phyloP scores from a whole-genome alignment of 352 stramenopile genomes.

The Phytopythium mirpurense region DNA sequence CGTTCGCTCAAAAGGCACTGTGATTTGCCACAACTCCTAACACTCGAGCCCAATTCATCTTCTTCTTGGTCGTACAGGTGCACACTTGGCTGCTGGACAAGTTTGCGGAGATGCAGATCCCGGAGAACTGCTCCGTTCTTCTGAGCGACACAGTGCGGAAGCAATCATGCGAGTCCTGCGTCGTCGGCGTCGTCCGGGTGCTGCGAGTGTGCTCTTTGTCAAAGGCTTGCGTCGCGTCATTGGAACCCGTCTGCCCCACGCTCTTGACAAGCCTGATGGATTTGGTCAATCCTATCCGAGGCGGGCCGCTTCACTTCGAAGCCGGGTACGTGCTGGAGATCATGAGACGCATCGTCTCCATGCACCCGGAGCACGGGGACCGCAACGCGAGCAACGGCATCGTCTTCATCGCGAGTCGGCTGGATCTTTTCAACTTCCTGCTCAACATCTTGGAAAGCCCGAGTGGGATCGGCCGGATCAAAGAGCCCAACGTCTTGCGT shows the following conservation, averaged over 20 bases:
- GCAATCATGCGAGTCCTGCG: constrained; percentile 52
- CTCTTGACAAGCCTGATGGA: constrained; percentile 53
- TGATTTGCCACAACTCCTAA: too few species aligned
- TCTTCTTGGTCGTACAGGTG: constrained; percentile 23
- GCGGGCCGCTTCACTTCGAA: constrained; percentile 58
- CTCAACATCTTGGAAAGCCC: constrained; percentile 74
- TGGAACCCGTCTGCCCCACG: constrained; percentile 52
- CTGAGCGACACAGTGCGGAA: constrained; percentile 65
- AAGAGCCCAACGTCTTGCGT: constrained; percentile 53
- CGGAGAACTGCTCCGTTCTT: constrained; percentile 57
- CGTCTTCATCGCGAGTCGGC: constrained; percentile 58
- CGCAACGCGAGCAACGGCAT: constrained; percentile 55
- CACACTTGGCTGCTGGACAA: constrained; percentile 58
- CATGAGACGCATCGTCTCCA: constrained; percentile 57
- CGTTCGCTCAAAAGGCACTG: too few species aligned
- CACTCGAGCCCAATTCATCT: neutral
- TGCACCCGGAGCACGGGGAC: constrained; percentile 68
- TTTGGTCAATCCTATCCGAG: constrained; percentile 37
- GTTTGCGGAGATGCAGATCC: constrained; percentile 47
- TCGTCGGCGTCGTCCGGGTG: constrained; percentile 61
- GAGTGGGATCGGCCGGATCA: constrained; percentile 43
- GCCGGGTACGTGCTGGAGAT: constrained; percentile 66
- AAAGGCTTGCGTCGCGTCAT: constrained; percentile 38
- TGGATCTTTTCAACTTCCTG: constrained; percentile 71
- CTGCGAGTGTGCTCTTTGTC: constrained; percentile 63